These are phyloP conservation scores for Cytospora chrysosperma DNA, from an alignment of 2,329 filamentous ascomycete genomes.

Conservation along the genomic window DNA sequence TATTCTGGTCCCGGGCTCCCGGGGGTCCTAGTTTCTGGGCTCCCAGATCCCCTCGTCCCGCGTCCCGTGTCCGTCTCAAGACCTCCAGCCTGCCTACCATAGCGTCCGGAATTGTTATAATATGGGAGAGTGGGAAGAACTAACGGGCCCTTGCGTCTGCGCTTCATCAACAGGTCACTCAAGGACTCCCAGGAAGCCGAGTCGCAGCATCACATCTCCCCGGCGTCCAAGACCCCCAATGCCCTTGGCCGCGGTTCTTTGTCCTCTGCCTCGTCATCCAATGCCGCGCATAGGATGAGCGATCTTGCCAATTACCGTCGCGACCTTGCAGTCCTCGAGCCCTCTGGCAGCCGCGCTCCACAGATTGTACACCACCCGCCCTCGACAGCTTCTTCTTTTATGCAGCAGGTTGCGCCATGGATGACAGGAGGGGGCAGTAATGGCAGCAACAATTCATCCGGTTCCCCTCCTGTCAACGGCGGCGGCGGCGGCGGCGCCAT, in stretches of 20 bases:
- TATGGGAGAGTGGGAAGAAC: slow-evolving; percentile 20
- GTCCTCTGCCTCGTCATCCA: slow-evolving; percentile 43
- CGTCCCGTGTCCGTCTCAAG: not conserved
- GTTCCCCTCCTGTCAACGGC: slow-evolving; percentile 36
- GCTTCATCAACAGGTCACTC: slow-evolving; percentile 32
- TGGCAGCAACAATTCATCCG: slow-evolving; percentile 37
- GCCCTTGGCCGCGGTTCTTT: slow-evolving; percentile 37
- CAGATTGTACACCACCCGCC: slow-evolving; percentile 51
- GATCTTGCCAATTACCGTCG: slow-evolving; percentile 70
- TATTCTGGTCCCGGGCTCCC: not conserved
- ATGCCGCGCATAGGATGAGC: slow-evolving; percentile 56
- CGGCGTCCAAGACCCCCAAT: slow-evolving; percentile 38
- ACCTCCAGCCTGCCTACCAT: slow-evolving; percentile 27
- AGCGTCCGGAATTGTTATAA: not conserved
- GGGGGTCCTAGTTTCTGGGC: too few relatives aligned
- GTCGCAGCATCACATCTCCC: slow-evolving; percentile 45
- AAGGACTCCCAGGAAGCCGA: slow-evolving; percentile 41
- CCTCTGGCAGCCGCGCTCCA: slow-evolving; percentile 55
- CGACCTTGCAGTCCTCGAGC: slow-evolving; percentile 68
- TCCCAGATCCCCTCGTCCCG: not conserved
- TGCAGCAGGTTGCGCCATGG: slow-evolving; percentile 59
- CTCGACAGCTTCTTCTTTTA: slow-evolving; percentile 42
- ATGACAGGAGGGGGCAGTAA: slow-evolving; percentile 40
- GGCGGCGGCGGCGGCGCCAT: slow-evolving; percentile 35
- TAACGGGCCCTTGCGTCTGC: slow-evolving; percentile 33